Evolutionary conservation across 129 eudicot genomes (phyloP).

Genomic region (Helichrysum umbraculigerum): DNA sequence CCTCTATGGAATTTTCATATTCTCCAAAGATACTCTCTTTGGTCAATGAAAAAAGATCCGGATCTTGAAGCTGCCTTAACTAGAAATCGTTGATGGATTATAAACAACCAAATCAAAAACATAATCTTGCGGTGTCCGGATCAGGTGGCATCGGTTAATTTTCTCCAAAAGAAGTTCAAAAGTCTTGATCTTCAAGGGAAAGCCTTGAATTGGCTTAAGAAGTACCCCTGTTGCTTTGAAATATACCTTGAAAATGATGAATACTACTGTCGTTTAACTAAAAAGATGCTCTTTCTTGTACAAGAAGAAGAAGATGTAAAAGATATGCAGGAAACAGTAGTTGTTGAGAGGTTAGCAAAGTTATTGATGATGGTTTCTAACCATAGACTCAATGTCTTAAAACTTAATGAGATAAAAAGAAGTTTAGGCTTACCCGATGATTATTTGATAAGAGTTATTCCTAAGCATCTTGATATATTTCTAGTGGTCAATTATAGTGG

Average conservation of each 20-base stretch:
- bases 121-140: constrained; percentile 68
- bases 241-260: constrained; percentile 53
- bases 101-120: constrained; percentile 85
- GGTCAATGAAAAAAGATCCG: constrained; percentile 96
- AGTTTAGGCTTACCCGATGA: constrained; percentile 89
- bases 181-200: constrained; percentile 87
- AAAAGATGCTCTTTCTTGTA: constrained; percentile 61
- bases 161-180: constrained; percentile 79
- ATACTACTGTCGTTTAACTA: constrained; percentile 66
- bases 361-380: constrained; percentile 80
- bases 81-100: constrained; percentile 79
- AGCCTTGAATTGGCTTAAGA: constrained; percentile 85
- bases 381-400: constrained; percentile 62
- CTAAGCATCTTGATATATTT: constrained; percentile 75
- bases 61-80: constrained; percentile 84
- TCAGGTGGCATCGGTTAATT: constrained; percentile 54
- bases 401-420: constrained; percentile 64
- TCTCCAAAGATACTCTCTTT: constrained; percentile 56
- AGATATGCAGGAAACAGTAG: constrained; percentile 60
- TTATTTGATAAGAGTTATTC: constrained; percentile 70
- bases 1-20: constrained; percentile 15
- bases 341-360: constrained; percentile 74
- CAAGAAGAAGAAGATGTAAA: constrained; percentile 80
- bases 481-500: constrained; percentile 71
- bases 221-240: constrained; percentile 91